These are phyloP conservation scores for Inga leiocalycina DNA, from an alignment of 306 rosid genomes.

Conservation along the genomic window DNA sequence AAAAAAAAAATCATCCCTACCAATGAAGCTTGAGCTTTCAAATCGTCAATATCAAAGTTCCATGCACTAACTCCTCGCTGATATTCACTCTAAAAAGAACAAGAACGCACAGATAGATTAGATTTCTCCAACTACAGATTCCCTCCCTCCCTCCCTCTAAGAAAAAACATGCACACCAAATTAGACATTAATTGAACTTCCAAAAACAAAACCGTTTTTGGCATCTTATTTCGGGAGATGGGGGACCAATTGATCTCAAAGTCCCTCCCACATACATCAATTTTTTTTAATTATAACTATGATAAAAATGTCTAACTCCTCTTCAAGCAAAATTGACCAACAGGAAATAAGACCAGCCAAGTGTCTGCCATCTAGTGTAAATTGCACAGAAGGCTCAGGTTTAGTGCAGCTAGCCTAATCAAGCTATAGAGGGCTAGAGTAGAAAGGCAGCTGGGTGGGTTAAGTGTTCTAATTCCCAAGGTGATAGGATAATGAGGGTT, in stretches of 20 bases:
- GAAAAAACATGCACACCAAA: slow-evolving; percentile 15
- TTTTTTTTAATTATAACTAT: neutral
- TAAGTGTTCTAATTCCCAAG: neutral
- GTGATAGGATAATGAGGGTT: neutral
- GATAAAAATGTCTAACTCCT: neutral
- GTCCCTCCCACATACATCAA: slow-evolving; percentile 19
- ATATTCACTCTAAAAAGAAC: slow-evolving; percentile 79
- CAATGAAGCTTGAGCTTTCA: slow-evolving; percentile 96
- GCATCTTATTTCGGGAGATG: slow-evolving; percentile 1
- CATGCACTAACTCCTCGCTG: slow-evolving; percentile 99
- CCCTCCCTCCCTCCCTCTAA: neutral
- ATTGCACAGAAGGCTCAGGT: neutral
- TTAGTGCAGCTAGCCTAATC: slow-evolving; percentile 27
- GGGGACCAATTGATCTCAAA: slow-evolving; percentile 25
- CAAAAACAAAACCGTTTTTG: slow-evolving; percentile 18
- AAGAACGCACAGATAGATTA: slow-evolving; percentile 27
- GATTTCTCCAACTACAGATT: slow-evolving; percentile 23
- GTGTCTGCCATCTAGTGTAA: neutral
- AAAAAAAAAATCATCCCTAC: slow-evolving; percentile 46
- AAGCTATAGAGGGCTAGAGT: neutral
- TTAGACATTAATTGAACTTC: slow-evolving; percentile 16
- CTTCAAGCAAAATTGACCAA: slow-evolving; percentile 11
- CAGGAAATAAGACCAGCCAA: slow-evolving; percentile 11
- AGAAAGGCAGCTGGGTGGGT: neutral
- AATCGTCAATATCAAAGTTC: slow-evolving; percentile 93